These are phyloP conservation scores for Thalassia testudinum DNA, from an alignment of 116 monocot species.

Conservation along the genomic window DNA sequence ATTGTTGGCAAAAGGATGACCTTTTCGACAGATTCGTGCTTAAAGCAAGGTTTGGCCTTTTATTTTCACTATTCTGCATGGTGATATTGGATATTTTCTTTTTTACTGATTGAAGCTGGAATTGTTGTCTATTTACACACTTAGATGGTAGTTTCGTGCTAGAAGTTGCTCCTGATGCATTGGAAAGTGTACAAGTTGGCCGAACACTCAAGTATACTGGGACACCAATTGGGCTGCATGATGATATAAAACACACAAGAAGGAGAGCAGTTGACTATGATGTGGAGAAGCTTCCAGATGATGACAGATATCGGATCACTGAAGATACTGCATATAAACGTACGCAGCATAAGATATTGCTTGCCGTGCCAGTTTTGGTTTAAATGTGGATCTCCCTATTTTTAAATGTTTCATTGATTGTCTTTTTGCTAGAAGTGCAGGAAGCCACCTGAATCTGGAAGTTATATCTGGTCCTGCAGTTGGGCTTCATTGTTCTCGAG, in stretches of 20 bases:
- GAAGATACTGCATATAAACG: constrained; percentile 28
- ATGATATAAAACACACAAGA: constrained; percentile 28
- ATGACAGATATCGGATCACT: constrained; percentile 11
- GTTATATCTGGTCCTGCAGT: constrained; percentile 77
- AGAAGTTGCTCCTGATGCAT: constrained; percentile 30
- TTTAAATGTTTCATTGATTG: not conserved
- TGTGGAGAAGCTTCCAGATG: constrained; percentile 9
- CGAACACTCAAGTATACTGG: constrained; percentile 43
- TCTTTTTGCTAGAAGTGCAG: constrained; percentile 61
- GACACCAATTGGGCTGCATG: constrained; percentile 18
- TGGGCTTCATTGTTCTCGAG: constrained; percentile 39
- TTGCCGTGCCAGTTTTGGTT: constrained; percentile 1
- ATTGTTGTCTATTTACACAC: not conserved
- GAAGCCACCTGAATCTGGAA: constrained; percentile 56
- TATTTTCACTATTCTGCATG: not conserved
- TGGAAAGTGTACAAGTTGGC: constrained; percentile 30
- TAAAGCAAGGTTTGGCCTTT: constrained; percentile 21
- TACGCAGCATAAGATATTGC: constrained; percentile 13
- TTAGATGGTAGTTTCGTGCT: constrained; percentile 41
- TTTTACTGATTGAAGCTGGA: not conserved
- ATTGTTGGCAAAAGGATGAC: constrained; percentile 16
- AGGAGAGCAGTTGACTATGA: constrained; percentile 10
- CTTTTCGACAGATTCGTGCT: constrained; percentile 17
- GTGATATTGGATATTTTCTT: not conserved
- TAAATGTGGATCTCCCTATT: not conserved